Percentiles rank a stretch among this genome's conserved stretches.
Conservation (phyloP, 2,329 filamentous ascomycete genomes). For the Metarhizium humberi region DNA sequence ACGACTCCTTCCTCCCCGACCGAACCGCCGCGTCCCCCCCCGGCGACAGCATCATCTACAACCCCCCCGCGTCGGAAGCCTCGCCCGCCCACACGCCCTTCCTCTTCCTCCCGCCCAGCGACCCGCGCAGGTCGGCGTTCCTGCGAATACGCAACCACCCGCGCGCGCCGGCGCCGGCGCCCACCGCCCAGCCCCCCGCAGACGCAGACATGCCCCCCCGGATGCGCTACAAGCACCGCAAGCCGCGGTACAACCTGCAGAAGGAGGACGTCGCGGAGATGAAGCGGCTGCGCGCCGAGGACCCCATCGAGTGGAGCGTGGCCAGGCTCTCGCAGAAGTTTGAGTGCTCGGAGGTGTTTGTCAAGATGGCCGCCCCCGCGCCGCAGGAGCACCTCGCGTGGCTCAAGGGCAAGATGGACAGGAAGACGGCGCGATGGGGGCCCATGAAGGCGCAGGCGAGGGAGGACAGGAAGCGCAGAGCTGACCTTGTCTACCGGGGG, state of each 20-base stretch:
- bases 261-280: conserved; percentile 51
- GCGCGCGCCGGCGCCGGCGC: conserved; percentile 12
- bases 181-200: conserved; percentile 6
- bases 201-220: conserved; percentile 23
- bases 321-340: conserved; percentile 43
- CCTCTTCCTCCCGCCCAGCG: conserved; percentile 51
- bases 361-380: conserved; percentile 48
- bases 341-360: conserved; percentile 45
- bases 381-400: conserved; percentile 36
- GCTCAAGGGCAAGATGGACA: conserved; percentile 35
- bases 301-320: conserved; percentile 49
- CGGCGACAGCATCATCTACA: conserved; percentile 41
- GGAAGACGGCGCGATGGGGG: conserved; percentile 47
- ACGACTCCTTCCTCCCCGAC: conserved; percentile 47
- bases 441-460: conserved; percentile 43
- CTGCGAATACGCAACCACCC: conserved; percentile 31
- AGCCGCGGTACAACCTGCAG: conserved; percentile 41
- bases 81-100: conserved; percentile 58
- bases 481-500: conserved; percentile 40
- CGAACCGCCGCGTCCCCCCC: conserved; percentile 20
- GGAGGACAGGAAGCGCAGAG: conserved; percentile 45
- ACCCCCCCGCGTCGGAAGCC: conserved; percentile 43
- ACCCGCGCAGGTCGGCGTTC: conserved; percentile 43
- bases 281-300: conserved; percentile 39
- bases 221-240: conserved; percentile 25